Evolutionary conservation across 2,329 filamentous ascomycete genomes (phyloP).

Genomic region (Paraphoma sp.): DNA sequence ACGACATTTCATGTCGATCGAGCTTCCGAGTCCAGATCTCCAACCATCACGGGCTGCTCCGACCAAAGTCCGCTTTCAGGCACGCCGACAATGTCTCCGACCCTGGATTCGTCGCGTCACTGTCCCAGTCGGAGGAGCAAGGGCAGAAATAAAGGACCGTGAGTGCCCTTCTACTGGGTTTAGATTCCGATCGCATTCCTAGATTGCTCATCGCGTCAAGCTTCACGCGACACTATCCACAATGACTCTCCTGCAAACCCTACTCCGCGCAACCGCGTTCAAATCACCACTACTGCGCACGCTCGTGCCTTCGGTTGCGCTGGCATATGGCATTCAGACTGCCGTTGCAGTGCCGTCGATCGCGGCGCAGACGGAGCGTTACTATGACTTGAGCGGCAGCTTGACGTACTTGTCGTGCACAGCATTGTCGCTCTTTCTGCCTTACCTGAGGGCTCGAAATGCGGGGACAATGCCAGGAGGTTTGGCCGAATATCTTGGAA

Average conservation of each 20-base stretch:
- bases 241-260: slow-evolving; percentile 50
- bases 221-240: slow-evolving; percentile 1
- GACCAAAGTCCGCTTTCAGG: slow-evolving; percentile 6
- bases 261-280: slow-evolving; percentile 68
- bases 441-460: slow-evolving; percentile 62
- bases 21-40: slow-evolving; percentile 24
- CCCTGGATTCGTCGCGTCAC: background rate
- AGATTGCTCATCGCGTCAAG: background rate
- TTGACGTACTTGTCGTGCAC: slow-evolving; percentile 71
- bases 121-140: background rate
- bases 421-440: slow-evolving; percentile 67
- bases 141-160: background rate
- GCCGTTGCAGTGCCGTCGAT: slow-evolving; percentile 69
- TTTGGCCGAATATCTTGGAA: slow-evolving; percentile 36
- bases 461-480: slow-evolving; percentile 54
- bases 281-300: slow-evolving; percentile 67
- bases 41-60: slow-evolving; percentile 15
- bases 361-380: slow-evolving; percentile 65
- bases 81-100: slow-evolving; percentile 3
- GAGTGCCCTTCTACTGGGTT: background rate
- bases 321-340: slow-evolving; percentile 69
- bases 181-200: background rate
- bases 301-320: slow-evolving; percentile 65
- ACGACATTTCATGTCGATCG: slow-evolving; percentile 35
- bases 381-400: slow-evolving; percentile 73